phyloP scores from a whole-genome alignment of 306 rosid genomes.

The cucumber (Cucumis sativus) region Cucumber_9930_V3 NC_026656.2:21679001-21679500 shows the following conservation, averaged over 20 bases:
- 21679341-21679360: too few species aligned
- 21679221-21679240: neutral
- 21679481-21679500: neutral
- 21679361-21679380: too few species aligned
- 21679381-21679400: too few species aligned
- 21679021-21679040: slow-evolving; percentile 51
- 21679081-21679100: slow-evolving; percentile 54
- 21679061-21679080: slow-evolving; percentile 45
- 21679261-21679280: too few species aligned
- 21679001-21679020: slow-evolving; percentile 71
- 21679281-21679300: too few species aligned
- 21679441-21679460: too few species aligned
- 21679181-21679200: neutral
- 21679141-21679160: neutral
- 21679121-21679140: neutral
- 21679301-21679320: too few species aligned
- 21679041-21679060: slow-evolving; percentile 43
- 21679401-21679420: too few species aligned
- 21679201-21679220: neutral
- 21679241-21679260: neutral
- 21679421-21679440: too few species aligned
- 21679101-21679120: slow-evolving; percentile 28
- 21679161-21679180: neutral
- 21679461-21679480: neutral
- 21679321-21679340: too few species aligned